Evolutionary conservation across 768 basidiomycete genomes (phyloP), one percentile per base, ranked within the genome.

Genomic region (Calocybe cyanea): DNA sequence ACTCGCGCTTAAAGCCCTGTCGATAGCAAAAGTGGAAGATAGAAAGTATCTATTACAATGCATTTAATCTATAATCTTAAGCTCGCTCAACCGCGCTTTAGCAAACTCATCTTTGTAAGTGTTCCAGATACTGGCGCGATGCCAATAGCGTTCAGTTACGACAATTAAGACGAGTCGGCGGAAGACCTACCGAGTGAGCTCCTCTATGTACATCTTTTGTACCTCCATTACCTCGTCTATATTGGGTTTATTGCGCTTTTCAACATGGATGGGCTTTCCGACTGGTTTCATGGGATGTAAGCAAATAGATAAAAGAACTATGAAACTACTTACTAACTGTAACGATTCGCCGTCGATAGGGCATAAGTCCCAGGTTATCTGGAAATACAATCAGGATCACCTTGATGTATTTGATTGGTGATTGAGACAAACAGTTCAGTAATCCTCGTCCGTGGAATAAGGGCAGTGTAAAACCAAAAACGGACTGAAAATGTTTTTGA

Each of bases 361-460:
- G 96, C 83, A 99, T 86, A 48, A 99, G 65, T 1, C 96, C 96
- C 51, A 95, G 71, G 57, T 92, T 97, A 67, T 99, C 94, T 95
- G 57, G 2, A 15, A 14, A 19, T 4, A 39, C 10, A 45, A 33
- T 23, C 17, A 14, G 46, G 18, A 20, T 20, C 40, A 23, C 30
- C 24, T 10, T 11, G 13, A 3, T 13, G 36, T 28, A 28, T 11
- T n/a, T n/a, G 15, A 4, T 18, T 9, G 45, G 11, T 11, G 15
- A 34, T 24, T 19, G 31, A 25, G n/a, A 57, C 83, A 20, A 53
- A 93, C 94, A 99, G 64, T 98, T 99, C 52, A 98, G 74, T 44
- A 99, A 64, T 10, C 95, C 95, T 49, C 96, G 74, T 2, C 96
- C 96, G 61, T 96, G 95, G 67, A 99, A 99, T n/a, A 99, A 68